Base-by-base conservation (phyloP, 2,329 filamentous ascomycete genomes). In the Nectriaceae sp. region DNA sequence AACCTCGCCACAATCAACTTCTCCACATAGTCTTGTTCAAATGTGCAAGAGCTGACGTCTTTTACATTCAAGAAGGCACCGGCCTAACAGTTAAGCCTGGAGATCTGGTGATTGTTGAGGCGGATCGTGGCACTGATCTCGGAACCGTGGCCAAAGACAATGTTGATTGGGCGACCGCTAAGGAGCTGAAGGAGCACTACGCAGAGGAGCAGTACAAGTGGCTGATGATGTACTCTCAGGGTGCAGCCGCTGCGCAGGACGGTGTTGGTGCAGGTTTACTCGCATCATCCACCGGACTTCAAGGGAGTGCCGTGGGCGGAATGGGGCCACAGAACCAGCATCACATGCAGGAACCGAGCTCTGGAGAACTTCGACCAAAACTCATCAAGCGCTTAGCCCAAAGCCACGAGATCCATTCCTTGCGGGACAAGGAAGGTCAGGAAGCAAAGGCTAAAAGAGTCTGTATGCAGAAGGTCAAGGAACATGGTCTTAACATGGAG, bases 221-320 rank as follows among this genome's bases (percentile, higher is more conserved):
- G 90, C 79, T 99, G 44, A 96, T 97, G 88, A 94, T 97, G 89
- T 99, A 97, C 69, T 96, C 91, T 1, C 87, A 91, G 67, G 89
- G 84, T 65, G 89, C 83, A 6, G 80, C 80, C 29, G 80, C 77
- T 19, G 79, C 77, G 19, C 78, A 84, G 47, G 84, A 86, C 53
- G 79, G 82, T 20, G 73, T 79, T 5, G 78, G 80, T 29, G 78
- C 80, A 43, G 84, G 86, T 21, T 75, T 85, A 44, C 79, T 87
- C 70, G 79, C 85, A 10, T 79, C 82, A 13, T 75, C 85, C 13
- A 84, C 80, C 59, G 79, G 82, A 39, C 73, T 85, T 50, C 83
- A 85, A 53, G 84, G 83, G 46, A 88, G 87, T 63, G 84, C 88
- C 37, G 83, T 90, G 41, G 88, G 88, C 51, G 87, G 87, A 35